Conservation (phyloP, 1,284 basidiomycete genomes). For the Phellinidium pouzarii region DNA sequence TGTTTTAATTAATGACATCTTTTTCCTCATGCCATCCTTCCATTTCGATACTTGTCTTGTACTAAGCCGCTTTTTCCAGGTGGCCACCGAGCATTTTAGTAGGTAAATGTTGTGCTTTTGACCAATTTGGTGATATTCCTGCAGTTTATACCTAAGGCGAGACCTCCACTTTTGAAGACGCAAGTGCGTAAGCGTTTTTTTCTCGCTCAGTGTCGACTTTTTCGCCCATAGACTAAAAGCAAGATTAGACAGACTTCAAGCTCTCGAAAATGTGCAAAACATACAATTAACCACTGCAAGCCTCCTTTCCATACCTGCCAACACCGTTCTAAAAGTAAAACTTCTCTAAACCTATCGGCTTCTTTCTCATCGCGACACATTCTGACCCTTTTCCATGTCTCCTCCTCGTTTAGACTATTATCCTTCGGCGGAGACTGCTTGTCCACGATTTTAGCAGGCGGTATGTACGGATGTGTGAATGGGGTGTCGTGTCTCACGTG, state of each 20-base stretch:
- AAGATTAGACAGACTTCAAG: not conserved
- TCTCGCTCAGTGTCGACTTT: constrained; percentile 24
- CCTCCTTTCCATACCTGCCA: constrained; percentile 67
- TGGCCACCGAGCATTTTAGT: not conserved
- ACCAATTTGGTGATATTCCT: constrained; percentile 5
- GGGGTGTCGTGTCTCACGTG: not conserved
- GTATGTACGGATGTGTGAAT: not conserved
- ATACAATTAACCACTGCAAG: constrained; percentile 61
- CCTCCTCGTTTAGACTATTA: constrained; percentile 41
- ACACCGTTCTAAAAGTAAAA: constrained; percentile 56
- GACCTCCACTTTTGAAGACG: constrained; percentile 17
- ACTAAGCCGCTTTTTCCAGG: constrained; percentile 16
- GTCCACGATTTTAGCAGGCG: not conserved
- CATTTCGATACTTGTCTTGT: constrained; percentile 11
- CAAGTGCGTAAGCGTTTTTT: constrained; percentile 19
- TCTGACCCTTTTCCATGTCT: constrained; percentile 69
- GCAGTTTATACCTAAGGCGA: not conserved
- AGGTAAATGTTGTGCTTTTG: constrained; percentile 8
- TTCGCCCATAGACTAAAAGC: constrained; percentile 9
- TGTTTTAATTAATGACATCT: constrained; percentile 18
- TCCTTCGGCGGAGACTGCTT: not conserved
- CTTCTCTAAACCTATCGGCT: constrained; percentile 61
- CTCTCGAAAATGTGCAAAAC: constrained; percentile 24
- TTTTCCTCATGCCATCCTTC: constrained; percentile 19
- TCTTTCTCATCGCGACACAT: constrained; percentile 61